Evolutionary conservation across 2,329 filamentous ascomycete species (phyloP).

Genomic region (Hymenoscyphus linearis): DNA sequence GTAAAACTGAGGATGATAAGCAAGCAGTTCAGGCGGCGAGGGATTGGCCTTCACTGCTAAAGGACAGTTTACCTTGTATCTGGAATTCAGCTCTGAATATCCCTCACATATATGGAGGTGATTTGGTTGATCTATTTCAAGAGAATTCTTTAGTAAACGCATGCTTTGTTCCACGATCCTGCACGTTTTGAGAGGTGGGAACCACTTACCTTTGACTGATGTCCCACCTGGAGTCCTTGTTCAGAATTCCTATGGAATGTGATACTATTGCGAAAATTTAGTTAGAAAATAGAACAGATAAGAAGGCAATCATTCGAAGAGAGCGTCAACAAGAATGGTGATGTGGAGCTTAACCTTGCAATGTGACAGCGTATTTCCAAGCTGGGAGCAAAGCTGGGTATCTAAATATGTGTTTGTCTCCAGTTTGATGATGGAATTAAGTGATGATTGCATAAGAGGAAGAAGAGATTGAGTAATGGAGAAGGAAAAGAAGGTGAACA

Average conservation of each 20-base stretch:
- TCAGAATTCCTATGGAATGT: neutral
- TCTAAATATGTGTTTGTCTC: neutral
- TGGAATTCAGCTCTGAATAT: neutral
- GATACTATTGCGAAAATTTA: neutral
- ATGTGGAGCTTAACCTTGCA: neutral
- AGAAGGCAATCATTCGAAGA: neutral
- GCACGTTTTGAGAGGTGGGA: neutral
- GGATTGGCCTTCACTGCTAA: neutral
- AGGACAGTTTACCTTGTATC: neutral
- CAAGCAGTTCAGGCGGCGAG: neutral
- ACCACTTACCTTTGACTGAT: neutral
- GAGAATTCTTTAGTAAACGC: neutral
- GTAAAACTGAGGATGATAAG: neutral
- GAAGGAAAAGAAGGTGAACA: neutral
- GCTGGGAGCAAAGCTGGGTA: neutral
- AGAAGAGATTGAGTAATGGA: neutral
- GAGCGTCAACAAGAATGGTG: neutral
- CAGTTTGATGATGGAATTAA: neutral
- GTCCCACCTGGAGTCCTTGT: neutral
- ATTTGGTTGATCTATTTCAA: neutral
- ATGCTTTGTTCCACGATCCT: neutral
- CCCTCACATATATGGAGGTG: neutral
- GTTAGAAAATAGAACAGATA: neutral
- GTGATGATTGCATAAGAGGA: neutral
- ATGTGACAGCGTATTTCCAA: neutral